Evolutionary conservation across 2,329 filamentous ascomycete genomes (phyloP).

Genomic region (Scedosporium minutisporum): DNA sequence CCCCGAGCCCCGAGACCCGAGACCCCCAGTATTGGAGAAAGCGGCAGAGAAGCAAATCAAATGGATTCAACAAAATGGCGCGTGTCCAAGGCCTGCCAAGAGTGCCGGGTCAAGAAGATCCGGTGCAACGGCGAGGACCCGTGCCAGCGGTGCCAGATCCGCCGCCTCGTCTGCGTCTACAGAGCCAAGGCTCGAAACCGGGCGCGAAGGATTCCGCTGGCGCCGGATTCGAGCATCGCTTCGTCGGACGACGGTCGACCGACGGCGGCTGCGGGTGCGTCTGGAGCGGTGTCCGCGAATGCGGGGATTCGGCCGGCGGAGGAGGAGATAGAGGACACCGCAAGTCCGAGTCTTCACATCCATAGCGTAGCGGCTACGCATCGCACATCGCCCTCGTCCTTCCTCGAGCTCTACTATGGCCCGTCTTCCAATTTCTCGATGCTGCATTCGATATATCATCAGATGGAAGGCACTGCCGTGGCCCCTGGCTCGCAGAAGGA

Average conservation of each 20-base stretch:
- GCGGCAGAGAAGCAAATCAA: neutral
- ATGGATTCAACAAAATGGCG: constrained; percentile 6
- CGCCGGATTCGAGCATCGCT: neutral
- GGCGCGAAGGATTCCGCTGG: constrained; percentile 15
- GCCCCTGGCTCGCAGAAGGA: constrained; percentile 15
- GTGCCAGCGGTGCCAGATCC: constrained; percentile 18
- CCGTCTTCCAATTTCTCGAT: constrained; percentile 36
- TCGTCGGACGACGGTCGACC: neutral
- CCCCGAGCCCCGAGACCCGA: neutral
- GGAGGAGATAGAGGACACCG: neutral
- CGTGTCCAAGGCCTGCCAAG: constrained; percentile 24
- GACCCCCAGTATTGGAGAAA: neutral
- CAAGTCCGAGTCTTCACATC: constrained; percentile 20
- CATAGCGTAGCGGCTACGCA: constrained; percentile 36
- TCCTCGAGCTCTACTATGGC: constrained; percentile 35
- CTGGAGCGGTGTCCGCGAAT: neutral
- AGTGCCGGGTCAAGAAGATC: constrained; percentile 22
- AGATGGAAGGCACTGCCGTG: constrained; percentile 19
- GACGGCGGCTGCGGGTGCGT: neutral
- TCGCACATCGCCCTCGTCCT: constrained; percentile 31
- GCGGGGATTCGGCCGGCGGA: neutral
- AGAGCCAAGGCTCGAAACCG: constrained; percentile 22
- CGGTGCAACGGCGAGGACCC: constrained; percentile 21
- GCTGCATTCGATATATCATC: constrained; percentile 22
- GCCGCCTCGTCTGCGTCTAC: constrained; percentile 19